Conservation (phyloP, 108 stramenopile species). For the Cyclotella kingstonii region DNA sequence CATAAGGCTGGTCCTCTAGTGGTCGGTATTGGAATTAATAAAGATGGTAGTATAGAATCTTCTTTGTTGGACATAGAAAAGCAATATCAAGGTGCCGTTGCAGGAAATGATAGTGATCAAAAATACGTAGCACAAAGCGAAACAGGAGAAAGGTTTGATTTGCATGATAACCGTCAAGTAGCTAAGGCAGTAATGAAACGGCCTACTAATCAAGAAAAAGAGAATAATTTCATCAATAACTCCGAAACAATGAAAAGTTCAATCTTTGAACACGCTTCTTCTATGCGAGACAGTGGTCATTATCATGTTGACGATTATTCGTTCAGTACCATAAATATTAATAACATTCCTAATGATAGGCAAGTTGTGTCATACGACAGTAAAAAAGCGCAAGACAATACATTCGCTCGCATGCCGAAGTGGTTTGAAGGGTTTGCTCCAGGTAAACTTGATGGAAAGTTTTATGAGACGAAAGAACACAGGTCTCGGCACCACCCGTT, state of each 20-base stretch:
- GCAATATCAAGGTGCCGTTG: background rate
- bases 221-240: background rate
- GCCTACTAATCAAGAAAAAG: background rate
- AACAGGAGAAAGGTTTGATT: too few relatives aligned
- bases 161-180: background rate
- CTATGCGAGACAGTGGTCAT: constrained; percentile 16
- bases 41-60: constrained; percentile 17
- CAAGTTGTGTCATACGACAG: too few relatives aligned
- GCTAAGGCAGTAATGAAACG: background rate
- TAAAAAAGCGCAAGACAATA: too few relatives aligned
- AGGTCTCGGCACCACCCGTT: background rate
- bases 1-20: background rate
- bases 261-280: constrained; percentile 16
- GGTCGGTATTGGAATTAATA: constrained; percentile 17
- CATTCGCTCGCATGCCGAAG: constrained; percentile 6
- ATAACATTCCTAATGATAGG: constrained; percentile 13
- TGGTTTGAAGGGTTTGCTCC: constrained; percentile 18
- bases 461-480: too few relatives aligned
- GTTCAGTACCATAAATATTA: constrained; percentile 27
- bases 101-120: background rate
- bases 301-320: constrained; percentile 39
- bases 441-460: background rate
- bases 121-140: background rate
- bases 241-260: too few relatives aligned
- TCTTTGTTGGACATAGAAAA: background rate